Conservation (phyloP, 805 yeast species). For the Ogataea ramenticola region DNA sequence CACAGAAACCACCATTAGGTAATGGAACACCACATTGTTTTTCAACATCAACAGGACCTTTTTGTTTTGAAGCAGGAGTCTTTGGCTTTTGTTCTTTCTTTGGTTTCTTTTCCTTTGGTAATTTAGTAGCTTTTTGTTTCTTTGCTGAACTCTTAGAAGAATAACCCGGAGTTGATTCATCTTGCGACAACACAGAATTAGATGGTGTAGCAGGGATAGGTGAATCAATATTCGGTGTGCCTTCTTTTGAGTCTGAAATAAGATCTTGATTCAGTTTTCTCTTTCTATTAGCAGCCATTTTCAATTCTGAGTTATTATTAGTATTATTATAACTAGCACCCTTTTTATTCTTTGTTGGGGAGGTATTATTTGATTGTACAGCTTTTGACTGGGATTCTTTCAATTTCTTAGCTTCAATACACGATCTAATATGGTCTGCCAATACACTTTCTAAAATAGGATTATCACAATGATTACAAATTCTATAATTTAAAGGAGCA, state of each 20-base stretch:
- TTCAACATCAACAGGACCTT: constrained; percentile 86
- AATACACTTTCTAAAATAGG: constrained; percentile 34
- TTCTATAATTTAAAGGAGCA: constrained; percentile 33
- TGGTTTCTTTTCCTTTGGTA: constrained; percentile 4
- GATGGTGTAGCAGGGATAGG: constrained; percentile 9
- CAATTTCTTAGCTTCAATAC: constrained; percentile 28
- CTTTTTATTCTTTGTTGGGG: not conserved
- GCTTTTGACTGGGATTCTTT: constrained; percentile 9
- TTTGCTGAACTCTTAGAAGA: not conserved
- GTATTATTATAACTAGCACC: too few species aligned
- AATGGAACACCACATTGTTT: constrained; percentile 93
- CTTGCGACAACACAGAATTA: constrained; percentile 3
- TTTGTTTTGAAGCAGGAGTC: constrained; percentile 46
- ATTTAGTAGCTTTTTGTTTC: constrained; percentile 8
- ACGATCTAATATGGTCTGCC: constrained; percentile 31
- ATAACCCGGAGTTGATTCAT: constrained; percentile 4
- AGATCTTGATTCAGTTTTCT: constrained; percentile 13
- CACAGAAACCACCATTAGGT: constrained; percentile 93
- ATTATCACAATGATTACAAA: constrained; percentile 39
- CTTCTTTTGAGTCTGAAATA: constrained; percentile 13
- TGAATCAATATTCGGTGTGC: constrained; percentile 19
- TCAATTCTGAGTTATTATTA: constrained; percentile 5
- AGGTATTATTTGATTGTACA: not conserved
- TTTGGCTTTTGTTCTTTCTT: constrained; percentile 25
- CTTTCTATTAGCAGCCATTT: constrained; percentile 15